Conservation (phyloP, 2,329 filamentous ascomycete species). For the Macrophomina tecta region DNA sequence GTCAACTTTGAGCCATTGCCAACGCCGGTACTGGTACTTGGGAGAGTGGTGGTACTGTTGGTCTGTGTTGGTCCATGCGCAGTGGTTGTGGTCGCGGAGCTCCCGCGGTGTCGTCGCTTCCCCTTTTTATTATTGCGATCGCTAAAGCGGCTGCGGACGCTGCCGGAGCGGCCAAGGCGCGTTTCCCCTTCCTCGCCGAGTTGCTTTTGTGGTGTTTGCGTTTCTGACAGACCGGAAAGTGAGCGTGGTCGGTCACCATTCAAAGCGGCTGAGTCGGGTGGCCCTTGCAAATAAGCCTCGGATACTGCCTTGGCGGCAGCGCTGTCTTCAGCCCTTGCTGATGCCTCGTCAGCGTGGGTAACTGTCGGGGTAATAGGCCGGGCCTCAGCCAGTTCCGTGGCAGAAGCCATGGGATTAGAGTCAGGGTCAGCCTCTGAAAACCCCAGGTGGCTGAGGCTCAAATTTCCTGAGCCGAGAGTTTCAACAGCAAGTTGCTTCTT, state of each 20-base stretch:
- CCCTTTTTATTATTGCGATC: slow-evolving; percentile 40
- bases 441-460: slow-evolving; percentile 88
- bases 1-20: slow-evolving; percentile 75
- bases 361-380: slow-evolving; percentile 36
- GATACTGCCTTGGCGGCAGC: slow-evolving; percentile 66
- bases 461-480: slow-evolving; percentile 85
- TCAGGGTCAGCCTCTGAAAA: slow-evolving; percentile 68
- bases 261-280: slow-evolving; percentile 34
- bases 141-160: slow-evolving; percentile 61
- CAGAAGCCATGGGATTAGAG: slow-evolving; percentile 64
- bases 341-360: slow-evolving; percentile 55
- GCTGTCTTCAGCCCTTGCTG: slow-evolving; percentile 64
- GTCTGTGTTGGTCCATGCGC: slow-evolving; percentile 76
- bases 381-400: slow-evolving; percentile 58
- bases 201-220: slow-evolving; percentile 63
- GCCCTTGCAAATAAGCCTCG: slow-evolving; percentile 61
- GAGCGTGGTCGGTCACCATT: slow-evolving; percentile 49
- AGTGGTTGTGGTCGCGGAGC: slow-evolving; percentile 69
- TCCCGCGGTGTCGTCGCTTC: slow-evolving; percentile 77
- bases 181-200: slow-evolving; percentile 65
- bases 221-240: slow-evolving; percentile 44
- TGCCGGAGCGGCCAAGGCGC: slow-evolving; percentile 60
- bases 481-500: slow-evolving; percentile 76
- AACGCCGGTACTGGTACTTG: slow-evolving; percentile 60
- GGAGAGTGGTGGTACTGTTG: slow-evolving; percentile 72